These are phyloP conservation scores for Tolypocladium capitatum DNA, from an alignment of 2,329 filamentous ascomycete species.

Conservation along the genomic window DNA sequence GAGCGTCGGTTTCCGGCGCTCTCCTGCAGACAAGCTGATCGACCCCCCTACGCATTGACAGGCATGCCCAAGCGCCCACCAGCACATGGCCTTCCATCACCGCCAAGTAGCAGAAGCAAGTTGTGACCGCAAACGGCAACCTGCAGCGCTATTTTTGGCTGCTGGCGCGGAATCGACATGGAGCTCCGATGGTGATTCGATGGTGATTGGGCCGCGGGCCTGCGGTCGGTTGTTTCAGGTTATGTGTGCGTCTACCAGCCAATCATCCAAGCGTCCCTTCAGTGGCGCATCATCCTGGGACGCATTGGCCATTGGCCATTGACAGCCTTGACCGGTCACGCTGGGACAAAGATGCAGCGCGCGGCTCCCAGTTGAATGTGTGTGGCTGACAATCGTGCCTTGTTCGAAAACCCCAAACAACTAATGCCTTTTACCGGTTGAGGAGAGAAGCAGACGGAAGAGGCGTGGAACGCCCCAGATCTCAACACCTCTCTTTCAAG, in stretches of 20 bases:
- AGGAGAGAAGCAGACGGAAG: too few relatives aligned
- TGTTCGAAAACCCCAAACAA: too few relatives aligned
- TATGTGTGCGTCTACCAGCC: slow-evolving; percentile 6
- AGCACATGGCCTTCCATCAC: background rate
- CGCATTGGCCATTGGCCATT: too few relatives aligned
- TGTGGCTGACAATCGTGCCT: too few relatives aligned
- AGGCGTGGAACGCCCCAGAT: too few relatives aligned
- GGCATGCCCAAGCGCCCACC: background rate
- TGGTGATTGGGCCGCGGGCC: slow-evolving; percentile 6
- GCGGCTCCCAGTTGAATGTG: background rate
- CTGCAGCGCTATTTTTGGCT: slow-evolving; percentile 9
- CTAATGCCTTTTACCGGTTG: too few relatives aligned
- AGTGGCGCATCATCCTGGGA: too few relatives aligned
- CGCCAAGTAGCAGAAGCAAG: background rate
- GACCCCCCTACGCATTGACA: background rate
- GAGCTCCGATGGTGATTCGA: slow-evolving; percentile 3
- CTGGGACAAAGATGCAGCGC: background rate
- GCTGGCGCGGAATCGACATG: background rate
- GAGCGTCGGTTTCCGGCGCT: background rate
- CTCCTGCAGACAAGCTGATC: background rate
- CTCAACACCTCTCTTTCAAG: too few relatives aligned
- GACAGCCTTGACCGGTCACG: background rate
- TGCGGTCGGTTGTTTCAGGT: slow-evolving; percentile 10
- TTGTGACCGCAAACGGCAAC: background rate
- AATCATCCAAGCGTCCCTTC: slow-evolving; percentile 3